Evolutionary conservation across 306 rosid species (phyloP).

Genomic region (Cucurbita moschata): DNA sequence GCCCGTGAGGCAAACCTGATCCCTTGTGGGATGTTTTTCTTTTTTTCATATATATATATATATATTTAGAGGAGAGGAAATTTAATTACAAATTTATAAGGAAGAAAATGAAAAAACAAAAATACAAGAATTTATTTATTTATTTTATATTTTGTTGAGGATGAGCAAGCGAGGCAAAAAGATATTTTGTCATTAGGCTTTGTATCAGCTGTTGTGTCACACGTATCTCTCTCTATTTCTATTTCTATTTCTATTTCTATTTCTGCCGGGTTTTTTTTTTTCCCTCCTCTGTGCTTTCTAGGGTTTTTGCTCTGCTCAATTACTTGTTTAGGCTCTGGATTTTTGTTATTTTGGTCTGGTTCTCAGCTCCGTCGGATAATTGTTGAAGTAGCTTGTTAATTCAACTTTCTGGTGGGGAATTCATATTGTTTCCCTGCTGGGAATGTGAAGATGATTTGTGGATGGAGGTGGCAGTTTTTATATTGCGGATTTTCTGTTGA

Average conservation of each 20-base stretch:
- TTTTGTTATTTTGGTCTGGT: not conserved
- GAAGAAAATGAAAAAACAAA: not conserved
- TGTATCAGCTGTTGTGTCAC: not conserved
- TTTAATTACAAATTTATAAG: not conserved
- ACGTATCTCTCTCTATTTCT: not conserved
- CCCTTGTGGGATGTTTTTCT: no score
- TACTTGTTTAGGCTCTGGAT: not conserved
- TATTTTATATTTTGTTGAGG: not conserved
- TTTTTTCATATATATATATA: no score
- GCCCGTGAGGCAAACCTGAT: no score
- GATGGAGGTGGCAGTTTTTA: constrained; percentile 10
- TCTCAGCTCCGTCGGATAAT: not conserved
- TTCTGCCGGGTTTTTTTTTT: not conserved
- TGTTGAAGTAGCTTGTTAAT: not conserved
- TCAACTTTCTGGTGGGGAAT: constrained; percentile 2
- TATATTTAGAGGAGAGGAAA: not conserved
- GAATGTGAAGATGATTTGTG: not conserved
- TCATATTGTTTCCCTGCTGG: constrained; percentile 2
- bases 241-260: not conserved
- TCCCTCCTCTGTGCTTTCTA: not conserved
- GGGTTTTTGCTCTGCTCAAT: constrained; percentile 16
- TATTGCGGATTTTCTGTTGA: not conserved
- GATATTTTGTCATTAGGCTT: not conserved
- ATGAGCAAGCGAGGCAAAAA: not conserved
- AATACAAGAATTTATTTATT: not conserved